Evolutionary conservation across 768 basidiomycete species (phyloP), one percentile per base, ranked within the genome.

Genomic region (Kwoniella sp.): DNA sequence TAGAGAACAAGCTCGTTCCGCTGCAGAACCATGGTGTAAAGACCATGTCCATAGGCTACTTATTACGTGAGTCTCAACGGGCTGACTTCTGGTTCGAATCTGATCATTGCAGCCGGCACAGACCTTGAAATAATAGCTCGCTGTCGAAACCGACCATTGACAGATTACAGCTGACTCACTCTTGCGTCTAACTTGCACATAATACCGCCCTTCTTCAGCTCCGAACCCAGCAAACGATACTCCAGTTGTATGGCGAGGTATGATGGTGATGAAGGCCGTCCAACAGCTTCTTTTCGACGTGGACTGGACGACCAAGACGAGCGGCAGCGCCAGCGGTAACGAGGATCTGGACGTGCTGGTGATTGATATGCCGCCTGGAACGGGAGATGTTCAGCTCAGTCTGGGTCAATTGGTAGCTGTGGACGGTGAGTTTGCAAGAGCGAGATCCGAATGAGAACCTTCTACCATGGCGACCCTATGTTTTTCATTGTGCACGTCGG

Each of bases 261-360:
- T 96, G 23, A 98, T 97, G 95, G 95, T 97, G 0, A 93, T 95
- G 82, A 97, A 97, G 76, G 93, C 94, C 26, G 92, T 94, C 0
- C 94, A 97, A 78, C 94, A 97, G 65, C 84, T 98, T 0, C 85
- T 97, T 0, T 97, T 99, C 73, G 93, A 97, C 70, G 92, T 96
- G 4, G 94, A 97, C 78, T 97, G 95, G 94, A 76, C 74, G 1
- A 58, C 69, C 17, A 28, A 61, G 5, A 78, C 73, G 12, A 83
- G 83, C 1, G 51, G 22, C 9, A 37, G 11, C 8, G 53, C 11
- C 7, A 23, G 47, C 8, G 8, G 23, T 28, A 56, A 28, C 13
- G 53, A 48, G 26, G 82, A 86, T 2, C 81, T 97, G 30, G 95
- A 99, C 73, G 84, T 93, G 0, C 84, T 99, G 17, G 90, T 97